Evolutionary conservation across 1,284 basidiomycete genomes (phyloP), one percentile per base, ranked within the genome.

Genomic region (Papiliotrema terrestris): DNA sequence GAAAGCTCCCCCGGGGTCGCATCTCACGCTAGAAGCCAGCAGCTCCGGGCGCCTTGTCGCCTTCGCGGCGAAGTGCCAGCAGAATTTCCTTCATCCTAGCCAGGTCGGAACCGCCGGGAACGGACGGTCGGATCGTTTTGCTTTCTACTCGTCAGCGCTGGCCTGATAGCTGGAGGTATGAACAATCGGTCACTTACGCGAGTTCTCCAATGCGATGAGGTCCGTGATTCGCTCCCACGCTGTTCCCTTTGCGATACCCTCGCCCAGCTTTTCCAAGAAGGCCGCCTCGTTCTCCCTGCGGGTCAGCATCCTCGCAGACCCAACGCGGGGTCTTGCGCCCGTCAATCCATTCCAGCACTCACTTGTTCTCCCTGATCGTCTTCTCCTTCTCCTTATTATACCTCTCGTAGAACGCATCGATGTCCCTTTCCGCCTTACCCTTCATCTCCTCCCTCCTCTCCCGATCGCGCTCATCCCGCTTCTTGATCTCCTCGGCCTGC

Each of bases 321-420:
- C 43, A 44, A 17, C 43, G 17, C 43, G 14, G 13, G 13, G 43
- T 23, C 15, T 11, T 37, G 11, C 36, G 11, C 9, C 22, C 44
- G 19, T 11, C 29, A 9, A 20, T 25, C 11, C 29, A 26, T 43
- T 52, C 38, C 8, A 25, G n/a, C n/a, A 82, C 87, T 68, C 61
- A 95, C 92, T 98, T 98, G 83, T 98, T 99, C 76, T 93, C 86
- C 49, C 88, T 82, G 67, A 99, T 98, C 69, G 86, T 89, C 73
- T 85, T 85, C 79, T 95, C 91, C 80, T 96, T 97, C 80, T 91
- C 88, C 61, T 83, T 81, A 54, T 92, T 85, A 76, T 98, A 98
- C 54, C 91, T 86, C 71, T 92, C 91, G 76, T 98, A 98, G 76
- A 98, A 98, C 69, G 88, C 84, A 78, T 98, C 96, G 63, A 98